Percentiles rank a stretch among this genome's conserved stretches.
phyloP scores from a whole-genome alignment of 2,329 filamentous ascomycete species.

The Drechslerella coelobrocha region DNA sequence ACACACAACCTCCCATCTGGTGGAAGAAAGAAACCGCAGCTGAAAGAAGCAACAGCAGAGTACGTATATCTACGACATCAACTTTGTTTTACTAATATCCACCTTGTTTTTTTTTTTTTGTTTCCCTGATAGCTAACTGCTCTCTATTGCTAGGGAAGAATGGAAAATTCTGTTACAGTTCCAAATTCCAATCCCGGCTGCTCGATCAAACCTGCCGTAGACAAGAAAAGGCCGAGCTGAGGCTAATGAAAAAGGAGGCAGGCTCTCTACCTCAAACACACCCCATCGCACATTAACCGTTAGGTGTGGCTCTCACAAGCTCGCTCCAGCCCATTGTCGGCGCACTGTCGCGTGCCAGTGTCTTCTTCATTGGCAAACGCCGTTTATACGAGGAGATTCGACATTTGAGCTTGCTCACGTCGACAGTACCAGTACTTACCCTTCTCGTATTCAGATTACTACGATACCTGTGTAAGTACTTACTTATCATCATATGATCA shows the following conservation, averaged over 20 bases:
- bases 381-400: neutral
- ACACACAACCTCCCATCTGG: no score
- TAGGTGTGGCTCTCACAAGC: neutral
- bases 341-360: neutral
- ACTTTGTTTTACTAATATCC: no score
- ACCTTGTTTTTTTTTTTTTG: no score
- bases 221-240: neutral
- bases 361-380: neutral
- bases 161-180: slow-evolving; percentile 1
- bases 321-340: neutral
- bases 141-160: no score
- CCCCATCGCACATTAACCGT: neutral
- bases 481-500: no score
- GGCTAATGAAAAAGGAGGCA: slow-evolving; percentile 8
- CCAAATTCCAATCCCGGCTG: neutral
- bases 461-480: no score
- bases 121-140: no score
- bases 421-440: neutral
- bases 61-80: no score
- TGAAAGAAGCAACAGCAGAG: no score
- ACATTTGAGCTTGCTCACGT: no score
- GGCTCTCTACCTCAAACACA: slow-evolving; percentile 5
- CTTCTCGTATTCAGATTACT: neutral
- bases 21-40: no score
- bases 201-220: neutral